Percentiles rank a stretch among this genome's conserved stretches.
phyloP scores from a whole-genome alignment of 176 grass and related monocot genomes.

The Puya raimondii region DNA sequence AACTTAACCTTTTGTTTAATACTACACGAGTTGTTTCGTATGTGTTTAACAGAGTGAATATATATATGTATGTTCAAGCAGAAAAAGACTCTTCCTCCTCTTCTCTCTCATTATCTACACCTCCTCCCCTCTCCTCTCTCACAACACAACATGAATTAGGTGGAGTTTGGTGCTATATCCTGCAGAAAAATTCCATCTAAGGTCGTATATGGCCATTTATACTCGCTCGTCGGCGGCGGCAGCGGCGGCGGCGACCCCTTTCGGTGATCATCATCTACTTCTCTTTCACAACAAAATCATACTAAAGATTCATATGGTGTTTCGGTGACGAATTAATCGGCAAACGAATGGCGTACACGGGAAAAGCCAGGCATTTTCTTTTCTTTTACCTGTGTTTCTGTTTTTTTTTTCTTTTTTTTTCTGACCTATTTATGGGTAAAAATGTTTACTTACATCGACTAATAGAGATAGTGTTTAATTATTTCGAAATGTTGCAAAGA shows the following conservation, averaged over 20 bases:
- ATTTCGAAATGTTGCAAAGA: background rate
- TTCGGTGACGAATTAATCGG: constrained; percentile 25
- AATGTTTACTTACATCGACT: background rate
- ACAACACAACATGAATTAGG: constrained; percentile 33
- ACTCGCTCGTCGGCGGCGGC: background rate
- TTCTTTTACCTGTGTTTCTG: constrained; percentile 14
- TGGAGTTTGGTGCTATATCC: constrained; percentile 26
- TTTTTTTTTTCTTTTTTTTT: background rate
- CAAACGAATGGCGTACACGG: constrained; percentile 36
- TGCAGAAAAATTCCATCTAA: background rate
- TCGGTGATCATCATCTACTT: constrained; percentile 37
- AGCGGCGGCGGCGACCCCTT: constrained; percentile 8
- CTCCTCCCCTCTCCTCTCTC: constrained; percentile 12
- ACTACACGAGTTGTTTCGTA: background rate
- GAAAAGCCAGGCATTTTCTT: constrained; percentile 59
- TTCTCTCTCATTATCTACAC: constrained; percentile 12
- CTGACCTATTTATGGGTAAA: background rate
- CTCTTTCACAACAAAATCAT: constrained; percentile 25
- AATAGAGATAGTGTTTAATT: background rate
- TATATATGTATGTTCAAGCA: constrained; percentile 21
- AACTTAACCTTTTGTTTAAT: no score
- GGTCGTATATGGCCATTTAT: constrained; percentile 14
- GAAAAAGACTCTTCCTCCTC: constrained; percentile 18
- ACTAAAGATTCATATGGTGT: constrained; percentile 26
- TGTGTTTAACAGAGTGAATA: background rate